Conservation (phyloP, 495 filamentous ascomycete species). For the Polyplosphaeria fusca region DNA sequence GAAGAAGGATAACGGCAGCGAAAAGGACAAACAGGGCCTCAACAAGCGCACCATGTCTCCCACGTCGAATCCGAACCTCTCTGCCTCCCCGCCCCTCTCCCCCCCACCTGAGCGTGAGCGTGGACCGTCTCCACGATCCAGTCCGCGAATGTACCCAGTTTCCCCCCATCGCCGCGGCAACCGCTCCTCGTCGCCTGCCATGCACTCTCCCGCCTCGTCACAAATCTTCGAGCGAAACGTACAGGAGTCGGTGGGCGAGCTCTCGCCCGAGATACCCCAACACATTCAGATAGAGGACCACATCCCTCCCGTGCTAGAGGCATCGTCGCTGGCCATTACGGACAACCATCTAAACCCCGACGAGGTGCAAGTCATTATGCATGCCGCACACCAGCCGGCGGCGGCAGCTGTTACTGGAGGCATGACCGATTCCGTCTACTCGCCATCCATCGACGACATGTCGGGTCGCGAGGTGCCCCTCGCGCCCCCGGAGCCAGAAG, state of each 20-base stretch:
- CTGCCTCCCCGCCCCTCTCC: constrained; percentile 6
- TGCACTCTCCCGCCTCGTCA: constrained; percentile 53
- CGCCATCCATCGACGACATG: constrained; percentile 38
- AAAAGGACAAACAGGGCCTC: constrained; percentile 1
- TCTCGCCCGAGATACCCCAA: constrained; percentile 66
- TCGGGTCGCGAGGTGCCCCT: background rate
- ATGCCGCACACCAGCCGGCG: constrained; percentile 75
- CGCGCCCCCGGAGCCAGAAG: constrained; percentile 40
- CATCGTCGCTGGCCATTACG: constrained; percentile 83
- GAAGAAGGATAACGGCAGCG: constrained; percentile 26
- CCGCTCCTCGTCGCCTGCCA: constrained; percentile 43
- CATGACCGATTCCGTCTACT: constrained; percentile 30
- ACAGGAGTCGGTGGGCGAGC: constrained; percentile 61
- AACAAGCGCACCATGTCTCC: constrained; percentile 14
- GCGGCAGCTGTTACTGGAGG: constrained; percentile 51
- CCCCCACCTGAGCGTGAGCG: background rate
- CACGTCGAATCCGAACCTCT: constrained; percentile 15
- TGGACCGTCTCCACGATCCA: constrained; percentile 28
- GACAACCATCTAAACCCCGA: constrained; percentile 72
- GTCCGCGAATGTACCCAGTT: constrained; percentile 29
- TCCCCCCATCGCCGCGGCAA: constrained; percentile 32
- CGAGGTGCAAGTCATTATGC: constrained; percentile 83
- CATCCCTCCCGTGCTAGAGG: constrained; percentile 86
- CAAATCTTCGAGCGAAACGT: constrained; percentile 95
- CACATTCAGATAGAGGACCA: constrained; percentile 91